phyloP scores from a whole-genome alignment of 495 filamentous ascomycete species.

The Letharia columbiana region DNA sequence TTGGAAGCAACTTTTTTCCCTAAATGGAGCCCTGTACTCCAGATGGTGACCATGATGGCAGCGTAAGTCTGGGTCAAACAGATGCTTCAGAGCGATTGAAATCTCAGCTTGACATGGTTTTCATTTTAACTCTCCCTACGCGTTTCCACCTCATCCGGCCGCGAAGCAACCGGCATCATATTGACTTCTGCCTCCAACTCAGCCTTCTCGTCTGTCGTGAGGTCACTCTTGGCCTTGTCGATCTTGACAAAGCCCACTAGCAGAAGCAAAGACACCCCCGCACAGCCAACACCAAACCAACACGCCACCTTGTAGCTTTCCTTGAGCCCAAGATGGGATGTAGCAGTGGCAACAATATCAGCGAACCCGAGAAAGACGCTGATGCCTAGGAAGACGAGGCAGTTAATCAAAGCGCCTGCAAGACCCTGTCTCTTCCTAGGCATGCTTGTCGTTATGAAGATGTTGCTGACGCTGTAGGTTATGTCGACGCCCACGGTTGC shows the following conservation, averaged over 20 bases:
- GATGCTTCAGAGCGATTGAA: no score
- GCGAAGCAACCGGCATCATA: no score
- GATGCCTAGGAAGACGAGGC: slow-evolving; percentile 62
- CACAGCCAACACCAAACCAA: slow-evolving; percentile 56
- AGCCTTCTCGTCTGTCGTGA: slow-evolving; percentile 58
- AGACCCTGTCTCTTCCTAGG: slow-evolving; percentile 64
- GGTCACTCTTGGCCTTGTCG: slow-evolving; percentile 54
- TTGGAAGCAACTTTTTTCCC: no score
- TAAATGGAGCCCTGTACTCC: no score
- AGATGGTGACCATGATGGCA: no score
- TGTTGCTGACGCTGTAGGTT: slow-evolving; percentile 70
- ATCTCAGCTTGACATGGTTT: no score
- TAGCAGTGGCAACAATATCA: slow-evolving; percentile 54
- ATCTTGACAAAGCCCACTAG: slow-evolving; percentile 54
- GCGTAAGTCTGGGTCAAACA: no score
- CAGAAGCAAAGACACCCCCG: slow-evolving; percentile 45
- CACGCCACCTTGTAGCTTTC: slow-evolving; percentile 54
- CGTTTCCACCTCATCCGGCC: no score
- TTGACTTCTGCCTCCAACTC: slow-evolving; percentile 6
- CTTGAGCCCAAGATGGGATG: slow-evolving; percentile 34
- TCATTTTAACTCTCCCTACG: no score
- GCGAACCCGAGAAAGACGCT: slow-evolving; percentile 68
- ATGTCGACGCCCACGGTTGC: slow-evolving; percentile 76
- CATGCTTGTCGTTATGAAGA: slow-evolving; percentile 72
- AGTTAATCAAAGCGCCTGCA: slow-evolving; percentile 61